A percentile compares a stretch with the other conserved stretches of the same genome.
These are phyloP conservation scores for Chlorella sp. DNA, from an alignment of 139 green algal genomes.

Conservation along the genomic window DNA sequence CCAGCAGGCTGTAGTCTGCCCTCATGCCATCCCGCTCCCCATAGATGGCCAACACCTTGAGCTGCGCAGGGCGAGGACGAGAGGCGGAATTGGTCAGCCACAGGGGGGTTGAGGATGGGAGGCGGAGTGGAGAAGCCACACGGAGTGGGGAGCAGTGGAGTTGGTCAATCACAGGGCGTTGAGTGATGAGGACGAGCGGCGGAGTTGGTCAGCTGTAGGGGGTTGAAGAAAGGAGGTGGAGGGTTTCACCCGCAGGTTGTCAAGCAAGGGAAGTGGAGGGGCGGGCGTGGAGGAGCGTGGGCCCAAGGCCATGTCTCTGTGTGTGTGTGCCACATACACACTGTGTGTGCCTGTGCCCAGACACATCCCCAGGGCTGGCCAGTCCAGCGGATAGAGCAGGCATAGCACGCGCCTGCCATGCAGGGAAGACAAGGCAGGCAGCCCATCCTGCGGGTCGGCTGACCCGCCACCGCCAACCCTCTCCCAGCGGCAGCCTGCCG, in stretches of 20 bases:
- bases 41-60: conserved; percentile 34
- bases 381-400: background rate
- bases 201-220: too few relatives aligned
- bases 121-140: too few relatives aligned
- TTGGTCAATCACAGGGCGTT: too few relatives aligned
- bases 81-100: too few relatives aligned
- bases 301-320: background rate
- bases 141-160: too few relatives aligned
- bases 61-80: background rate
- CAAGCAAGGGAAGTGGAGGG: too few relatives aligned
- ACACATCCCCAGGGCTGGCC: too few relatives aligned
- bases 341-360: background rate
- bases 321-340: too few relatives aligned
- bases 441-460: too few relatives aligned
- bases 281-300: too few relatives aligned
- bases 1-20: conserved; percentile 9
- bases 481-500: background rate
- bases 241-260: background rate
- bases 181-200: too few relatives aligned
- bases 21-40: conserved; percentile 31
- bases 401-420: background rate
- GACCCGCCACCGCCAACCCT: background rate
- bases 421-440: background rate
- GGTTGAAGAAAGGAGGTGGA: background rate
- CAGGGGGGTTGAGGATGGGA: too few relatives aligned